These are phyloP conservation scores for Blastomyces percursus DNA, from an alignment of 2,329 filamentous ascomycete genomes.

Conservation along the genomic window DNA sequence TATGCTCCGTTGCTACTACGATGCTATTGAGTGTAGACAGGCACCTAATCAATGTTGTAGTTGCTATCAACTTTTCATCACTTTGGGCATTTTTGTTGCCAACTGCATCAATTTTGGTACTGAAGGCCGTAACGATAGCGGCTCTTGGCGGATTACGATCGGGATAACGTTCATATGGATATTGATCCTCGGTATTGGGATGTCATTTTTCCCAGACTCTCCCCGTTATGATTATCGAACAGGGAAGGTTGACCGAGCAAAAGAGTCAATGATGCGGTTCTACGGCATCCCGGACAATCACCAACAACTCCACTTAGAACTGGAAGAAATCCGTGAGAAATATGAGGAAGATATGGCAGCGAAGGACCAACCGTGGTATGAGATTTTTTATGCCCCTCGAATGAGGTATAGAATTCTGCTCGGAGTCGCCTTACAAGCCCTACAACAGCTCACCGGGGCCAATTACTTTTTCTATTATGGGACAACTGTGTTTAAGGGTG, in stretches of 20 bases:
- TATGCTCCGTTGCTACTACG: conserved; percentile 10
- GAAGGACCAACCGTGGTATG: conserved; percentile 31
- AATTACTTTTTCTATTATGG: conserved; percentile 45
- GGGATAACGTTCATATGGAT: conserved; percentile 50
- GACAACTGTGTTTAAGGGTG: conserved; percentile 53
- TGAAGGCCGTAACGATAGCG: conserved; percentile 32
- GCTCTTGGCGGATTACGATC: conserved; percentile 42
- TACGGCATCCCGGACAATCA: conserved; percentile 48
- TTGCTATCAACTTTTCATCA: conserved; percentile 41
- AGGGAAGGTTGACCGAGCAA: conserved; percentile 42
- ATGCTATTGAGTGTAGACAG: background rate
- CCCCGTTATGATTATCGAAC: conserved; percentile 49
- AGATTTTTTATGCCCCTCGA: conserved; percentile 38
- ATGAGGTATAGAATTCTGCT: conserved; percentile 39
- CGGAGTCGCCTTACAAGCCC: conserved; percentile 36
- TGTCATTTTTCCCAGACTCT: conserved; percentile 46
- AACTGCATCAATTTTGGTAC: conserved; percentile 41
- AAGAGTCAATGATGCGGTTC: conserved; percentile 42
- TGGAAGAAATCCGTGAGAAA: conserved; percentile 49
- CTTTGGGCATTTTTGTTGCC: conserved; percentile 40
- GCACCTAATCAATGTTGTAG: conserved; percentile 15
- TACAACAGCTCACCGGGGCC: conserved; percentile 40
- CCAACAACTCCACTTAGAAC: conserved; percentile 44
- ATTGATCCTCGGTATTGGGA: conserved; percentile 43
- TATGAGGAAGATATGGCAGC: conserved; percentile 44